Evolutionary conservation across 371 early-diverging fungal species (phyloP).

Genomic region (Amoeboaphelidium occidentale): DNA sequence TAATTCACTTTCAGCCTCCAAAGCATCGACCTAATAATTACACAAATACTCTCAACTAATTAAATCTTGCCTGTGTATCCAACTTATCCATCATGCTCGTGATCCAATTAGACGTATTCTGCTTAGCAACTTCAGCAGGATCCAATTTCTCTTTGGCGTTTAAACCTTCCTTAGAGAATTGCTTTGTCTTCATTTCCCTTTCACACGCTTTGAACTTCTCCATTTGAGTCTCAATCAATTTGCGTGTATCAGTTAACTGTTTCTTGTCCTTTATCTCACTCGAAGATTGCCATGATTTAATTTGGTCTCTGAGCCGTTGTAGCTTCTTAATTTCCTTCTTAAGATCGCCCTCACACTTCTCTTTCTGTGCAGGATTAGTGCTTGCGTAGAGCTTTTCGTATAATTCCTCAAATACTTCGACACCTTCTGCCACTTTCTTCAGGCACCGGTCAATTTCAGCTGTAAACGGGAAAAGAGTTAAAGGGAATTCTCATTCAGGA

Average conservation of each 20-base stretch:
- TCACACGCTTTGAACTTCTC: conserved; percentile 89
- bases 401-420: conserved; percentile 71
- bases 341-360: conserved; percentile 79
- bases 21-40: conserved; percentile 46
- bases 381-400: conserved; percentile 65
- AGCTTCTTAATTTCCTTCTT: conserved; percentile 96
- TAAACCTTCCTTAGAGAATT: conserved; percentile 84
- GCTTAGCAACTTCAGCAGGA: conserved; percentile 72
- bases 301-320: conserved; percentile 64
- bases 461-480: conserved; percentile 3
- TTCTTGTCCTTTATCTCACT: conserved; percentile 90
- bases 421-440: conserved; percentile 86
- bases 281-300: conserved; percentile 75
- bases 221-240: conserved; percentile 90
- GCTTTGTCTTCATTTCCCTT: conserved; percentile 94
- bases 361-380: conserved; percentile 61
- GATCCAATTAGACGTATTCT: conserved; percentile 54
- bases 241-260: conserved; percentile 56
- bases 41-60: no score
- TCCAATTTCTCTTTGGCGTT: conserved; percentile 50
- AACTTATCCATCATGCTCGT: conserved; percentile 52
- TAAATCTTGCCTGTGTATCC: conserved; percentile 49
- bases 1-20: conserved; percentile 69
- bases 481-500: neutral
- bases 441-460: conserved; percentile 80